Percentiles rank a stretch among this genome's conserved stretches.
These are phyloP conservation scores for Gossypium armourianum DNA, from an alignment of 441 rosid genomes.

Conservation along the genomic window DNA sequence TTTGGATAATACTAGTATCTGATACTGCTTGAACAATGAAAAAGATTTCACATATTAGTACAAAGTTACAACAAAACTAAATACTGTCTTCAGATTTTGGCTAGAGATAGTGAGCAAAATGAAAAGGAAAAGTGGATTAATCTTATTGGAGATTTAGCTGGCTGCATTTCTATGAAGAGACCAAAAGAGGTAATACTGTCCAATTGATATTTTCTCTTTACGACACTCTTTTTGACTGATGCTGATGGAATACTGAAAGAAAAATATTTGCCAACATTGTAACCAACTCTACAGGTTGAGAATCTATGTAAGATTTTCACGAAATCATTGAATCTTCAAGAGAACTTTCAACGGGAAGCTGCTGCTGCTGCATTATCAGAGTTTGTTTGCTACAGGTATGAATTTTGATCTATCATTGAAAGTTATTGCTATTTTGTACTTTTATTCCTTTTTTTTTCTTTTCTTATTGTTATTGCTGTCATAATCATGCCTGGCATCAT, in stretches of 20 bases:
- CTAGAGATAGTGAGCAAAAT: slow-evolving; percentile 75
- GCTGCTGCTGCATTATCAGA: slow-evolving; percentile 96
- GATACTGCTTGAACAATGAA: slow-evolving; percentile 5
- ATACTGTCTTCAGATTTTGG: slow-evolving; percentile 55
- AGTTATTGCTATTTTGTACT: slow-evolving; percentile 4
- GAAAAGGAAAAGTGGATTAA: slow-evolving; percentile 89
- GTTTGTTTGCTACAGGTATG: slow-evolving; percentile 80
- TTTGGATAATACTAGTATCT: background rate
- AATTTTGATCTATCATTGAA: background rate
- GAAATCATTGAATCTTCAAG: slow-evolving; percentile 59
- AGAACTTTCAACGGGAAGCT: slow-evolving; percentile 82
- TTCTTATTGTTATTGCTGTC: background rate
- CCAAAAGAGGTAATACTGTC: slow-evolving; percentile 69
- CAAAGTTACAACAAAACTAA: slow-evolving; percentile 13
- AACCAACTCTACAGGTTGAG: slow-evolving; percentile 48
- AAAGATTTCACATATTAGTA: slow-evolving; percentile 4
- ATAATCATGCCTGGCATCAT: background rate
- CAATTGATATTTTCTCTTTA: slow-evolving; percentile 11
- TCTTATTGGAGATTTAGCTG: slow-evolving; percentile 78
- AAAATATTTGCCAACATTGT: background rate
- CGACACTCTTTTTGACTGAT: background rate
- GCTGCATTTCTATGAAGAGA: slow-evolving; percentile 88
- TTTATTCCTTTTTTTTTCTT: slow-evolving; percentile 1
- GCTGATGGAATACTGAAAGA: slow-evolving; percentile 3
- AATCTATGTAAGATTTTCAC: slow-evolving; percentile 66